phyloP scores from a whole-genome alignment of 768 basidiomycete genomes.

The Gyrodon lividus region DNA sequence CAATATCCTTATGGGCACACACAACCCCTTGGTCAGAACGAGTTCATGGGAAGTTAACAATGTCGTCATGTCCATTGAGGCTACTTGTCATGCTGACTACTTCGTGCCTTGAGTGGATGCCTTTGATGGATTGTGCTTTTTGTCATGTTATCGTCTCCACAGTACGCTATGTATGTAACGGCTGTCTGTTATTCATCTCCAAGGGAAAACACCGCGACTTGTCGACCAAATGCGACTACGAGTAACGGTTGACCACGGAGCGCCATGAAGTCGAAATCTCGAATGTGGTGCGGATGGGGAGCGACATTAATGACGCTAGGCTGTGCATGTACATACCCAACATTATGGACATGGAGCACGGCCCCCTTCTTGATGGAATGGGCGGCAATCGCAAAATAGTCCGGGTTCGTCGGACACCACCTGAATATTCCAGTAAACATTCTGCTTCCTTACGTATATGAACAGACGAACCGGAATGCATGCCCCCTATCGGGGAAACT shows the following conservation, averaged over 20 bases:
- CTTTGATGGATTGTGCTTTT: conserved; percentile 20
- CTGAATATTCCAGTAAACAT: conserved; percentile 36
- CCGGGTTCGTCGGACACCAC: conserved; percentile 75
- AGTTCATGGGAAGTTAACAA: conserved; percentile 21
- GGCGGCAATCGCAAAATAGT: conserved; percentile 76
- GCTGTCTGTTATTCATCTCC: conserved; percentile 49
- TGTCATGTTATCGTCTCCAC: conserved; percentile 1
- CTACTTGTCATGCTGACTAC: conserved; percentile 1
- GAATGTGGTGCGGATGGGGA: conserved; percentile 61
- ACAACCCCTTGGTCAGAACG: conserved; percentile 23
- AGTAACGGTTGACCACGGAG: conserved; percentile 60
- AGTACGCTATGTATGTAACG: conserved; percentile 5
- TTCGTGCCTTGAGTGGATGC: conserved; percentile 13
- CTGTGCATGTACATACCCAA: conserved; percentile 59
- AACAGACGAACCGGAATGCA: conserved; percentile 56
- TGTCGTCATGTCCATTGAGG: not conserved
- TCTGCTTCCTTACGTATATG: not conserved
- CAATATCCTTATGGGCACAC: conserved; percentile 32
- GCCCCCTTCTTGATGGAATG: conserved; percentile 61
- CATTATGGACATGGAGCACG: conserved; percentile 67
- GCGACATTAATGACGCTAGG: conserved; percentile 59
- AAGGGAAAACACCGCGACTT: conserved; percentile 60
- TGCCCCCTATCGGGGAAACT: conserved; percentile 68
- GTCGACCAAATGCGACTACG: conserved; percentile 63
- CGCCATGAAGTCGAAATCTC: conserved; percentile 77